phyloP scores from a whole-genome alignment of 2,329 filamentous ascomycete genomes.

The Aspergillus sp. region DNA sequence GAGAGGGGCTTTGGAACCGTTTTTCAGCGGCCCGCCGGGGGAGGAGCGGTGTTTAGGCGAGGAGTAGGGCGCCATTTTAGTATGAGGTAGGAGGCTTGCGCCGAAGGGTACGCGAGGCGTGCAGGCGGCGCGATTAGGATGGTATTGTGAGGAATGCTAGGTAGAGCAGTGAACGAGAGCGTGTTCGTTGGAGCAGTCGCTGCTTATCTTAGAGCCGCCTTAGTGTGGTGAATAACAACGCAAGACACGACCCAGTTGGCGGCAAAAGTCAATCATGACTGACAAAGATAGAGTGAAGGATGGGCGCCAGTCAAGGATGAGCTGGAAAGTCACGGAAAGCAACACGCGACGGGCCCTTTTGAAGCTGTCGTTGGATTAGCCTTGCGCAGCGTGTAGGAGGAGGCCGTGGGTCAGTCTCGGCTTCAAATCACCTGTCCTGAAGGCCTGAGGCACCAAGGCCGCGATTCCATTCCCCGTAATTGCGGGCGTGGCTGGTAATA shows the following conservation, averaged over 20 bases:
- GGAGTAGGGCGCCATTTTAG: constrained; percentile 33
- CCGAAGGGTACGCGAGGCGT: neutral
- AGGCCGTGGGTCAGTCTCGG: constrained; percentile 6
- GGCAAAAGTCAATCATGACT: constrained; percentile 17
- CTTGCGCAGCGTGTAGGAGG: constrained; percentile 10
- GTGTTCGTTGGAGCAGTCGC: constrained; percentile 1
- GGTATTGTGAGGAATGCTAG: neutral
- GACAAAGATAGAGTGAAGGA: neutral
- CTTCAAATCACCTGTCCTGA: constrained; percentile 7
- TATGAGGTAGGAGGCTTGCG: neutral
- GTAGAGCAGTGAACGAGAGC: neutral
- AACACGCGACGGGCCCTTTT: neutral
- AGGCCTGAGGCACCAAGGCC: constrained; percentile 1
- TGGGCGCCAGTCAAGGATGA: neutral
- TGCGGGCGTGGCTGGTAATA: neutral
- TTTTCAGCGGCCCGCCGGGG: constrained; percentile 28
- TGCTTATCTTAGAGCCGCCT: constrained; percentile 16
- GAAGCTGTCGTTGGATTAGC: constrained; percentile 1
- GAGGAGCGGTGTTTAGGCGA: constrained; percentile 25
- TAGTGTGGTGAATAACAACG: constrained; percentile 12
- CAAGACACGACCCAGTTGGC: constrained; percentile 2
- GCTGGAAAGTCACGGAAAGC: neutral
- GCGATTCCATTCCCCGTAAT: neutral
- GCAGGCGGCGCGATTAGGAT: neutral
- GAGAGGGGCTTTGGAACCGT: constrained; percentile 31